These are phyloP conservation scores for Phallus indusiatus DNA, from an alignment of 768 basidiomycete genomes.

Conservation along the genomic window DNA sequence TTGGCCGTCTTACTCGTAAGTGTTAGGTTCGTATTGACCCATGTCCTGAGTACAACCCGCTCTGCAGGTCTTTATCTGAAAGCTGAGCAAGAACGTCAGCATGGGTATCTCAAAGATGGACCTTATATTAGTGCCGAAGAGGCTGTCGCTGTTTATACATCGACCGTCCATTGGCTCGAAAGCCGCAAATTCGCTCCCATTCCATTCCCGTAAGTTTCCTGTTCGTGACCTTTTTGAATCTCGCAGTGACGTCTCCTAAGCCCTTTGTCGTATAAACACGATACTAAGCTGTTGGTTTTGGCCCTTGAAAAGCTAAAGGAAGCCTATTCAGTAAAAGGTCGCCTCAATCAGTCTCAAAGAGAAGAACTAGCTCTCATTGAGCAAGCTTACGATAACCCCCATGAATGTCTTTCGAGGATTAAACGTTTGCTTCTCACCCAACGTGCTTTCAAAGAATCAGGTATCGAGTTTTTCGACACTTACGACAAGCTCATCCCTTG, in stretches of 20 bases:
- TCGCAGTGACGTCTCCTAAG: slow-evolving; percentile 24
- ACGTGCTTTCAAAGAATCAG: slow-evolving; percentile 96
- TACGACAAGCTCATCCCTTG: slow-evolving; percentile 98
- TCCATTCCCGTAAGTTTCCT: slow-evolving; percentile 75
- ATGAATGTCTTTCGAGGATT: slow-evolving; percentile 97
- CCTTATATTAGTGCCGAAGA: slow-evolving; percentile 99
- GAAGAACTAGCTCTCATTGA: slow-evolving; percentile 97
- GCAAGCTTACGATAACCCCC: slow-evolving; percentile 98
- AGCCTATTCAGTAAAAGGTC: slow-evolving; percentile 96
- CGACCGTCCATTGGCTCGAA: slow-evolving; percentile 98
- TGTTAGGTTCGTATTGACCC: slow-evolving; percentile 7
- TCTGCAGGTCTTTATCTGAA: slow-evolving; percentile 77
- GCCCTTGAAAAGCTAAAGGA: slow-evolving; percentile 98
- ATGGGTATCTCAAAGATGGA: slow-evolving; percentile 97
- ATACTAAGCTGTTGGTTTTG: slow-evolving; percentile 93
- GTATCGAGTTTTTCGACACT: slow-evolving; percentile 95
- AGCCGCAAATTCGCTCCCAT: slow-evolving; percentile 97
- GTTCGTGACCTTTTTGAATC: background rate
- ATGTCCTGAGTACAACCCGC: slow-evolving; percentile 9
- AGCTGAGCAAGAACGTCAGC: slow-evolving; percentile 97
- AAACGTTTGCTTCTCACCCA: slow-evolving; percentile 95
- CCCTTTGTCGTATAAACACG: slow-evolving; percentile 97
- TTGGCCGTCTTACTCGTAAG: slow-evolving; percentile 91
- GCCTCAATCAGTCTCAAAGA: slow-evolving; percentile 95
- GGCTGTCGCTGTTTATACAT: slow-evolving; percentile 97